Conservation (phyloP, 2,329 filamentous ascomycete genomes). For the Fusarium nygamai region DNA sequence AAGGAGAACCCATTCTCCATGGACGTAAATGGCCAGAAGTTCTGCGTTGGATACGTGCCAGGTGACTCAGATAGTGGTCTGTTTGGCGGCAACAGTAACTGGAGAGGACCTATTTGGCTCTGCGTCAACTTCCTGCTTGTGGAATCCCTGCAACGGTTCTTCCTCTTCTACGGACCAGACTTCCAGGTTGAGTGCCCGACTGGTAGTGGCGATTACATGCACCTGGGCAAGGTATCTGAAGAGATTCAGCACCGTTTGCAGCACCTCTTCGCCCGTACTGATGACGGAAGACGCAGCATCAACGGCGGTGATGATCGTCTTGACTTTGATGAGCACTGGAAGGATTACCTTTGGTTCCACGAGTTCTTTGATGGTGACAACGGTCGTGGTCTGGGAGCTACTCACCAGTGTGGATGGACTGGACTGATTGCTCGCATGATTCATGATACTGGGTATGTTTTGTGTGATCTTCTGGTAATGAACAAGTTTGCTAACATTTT, state of each 20-base stretch:
- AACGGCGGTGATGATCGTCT: conserved; percentile 86
- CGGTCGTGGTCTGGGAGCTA: conserved; percentile 88
- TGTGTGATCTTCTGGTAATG: background rate
- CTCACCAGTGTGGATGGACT: conserved; percentile 97
- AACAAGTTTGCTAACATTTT: conserved; percentile 51
- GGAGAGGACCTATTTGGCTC: conserved; percentile 95
- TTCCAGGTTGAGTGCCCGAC: conserved; percentile 94
- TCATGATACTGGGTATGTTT: conserved; percentile 89
- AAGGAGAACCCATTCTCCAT: conserved; percentile 91
- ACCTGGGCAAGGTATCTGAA: conserved; percentile 92
- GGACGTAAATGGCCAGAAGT: conserved; percentile 92
- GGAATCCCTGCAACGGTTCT: conserved; percentile 93
- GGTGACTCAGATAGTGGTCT: conserved; percentile 97
- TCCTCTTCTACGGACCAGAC: conserved; percentile 91
- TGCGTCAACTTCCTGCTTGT: conserved; percentile 96
- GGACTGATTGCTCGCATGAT: conserved; percentile 96
- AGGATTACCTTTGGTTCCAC: conserved; percentile 86
- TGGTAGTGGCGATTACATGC: conserved; percentile 93
- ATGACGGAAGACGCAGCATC: conserved; percentile 88
- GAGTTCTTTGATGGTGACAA: conserved; percentile 97
- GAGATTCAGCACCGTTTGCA: conserved; percentile 95
- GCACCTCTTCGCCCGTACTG: conserved; percentile 85
- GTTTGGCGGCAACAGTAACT: conserved; percentile 98
- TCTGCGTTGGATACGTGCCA: conserved; percentile 87
- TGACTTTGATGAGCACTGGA: conserved; percentile 94